Conservation (phyloP, 2,329 filamentous ascomycete species). For the Fusarium sp. region DNA sequence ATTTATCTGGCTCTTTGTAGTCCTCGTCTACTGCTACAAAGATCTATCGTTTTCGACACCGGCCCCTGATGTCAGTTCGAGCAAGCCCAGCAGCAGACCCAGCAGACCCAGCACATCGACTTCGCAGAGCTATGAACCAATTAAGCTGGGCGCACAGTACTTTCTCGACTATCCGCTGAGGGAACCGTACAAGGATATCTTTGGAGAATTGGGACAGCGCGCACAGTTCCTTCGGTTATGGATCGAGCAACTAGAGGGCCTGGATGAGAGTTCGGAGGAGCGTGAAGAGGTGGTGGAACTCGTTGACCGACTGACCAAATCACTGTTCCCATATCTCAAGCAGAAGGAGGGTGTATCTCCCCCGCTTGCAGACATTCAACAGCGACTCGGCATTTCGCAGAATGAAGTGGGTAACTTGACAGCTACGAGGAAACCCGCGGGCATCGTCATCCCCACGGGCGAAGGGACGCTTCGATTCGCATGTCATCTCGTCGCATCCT, state of each 20-base stretch:
- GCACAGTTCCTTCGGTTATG: slow-evolving; percentile 29
- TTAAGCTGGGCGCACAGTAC: slow-evolving; percentile 31
- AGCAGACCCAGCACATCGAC: background rate
- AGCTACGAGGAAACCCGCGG: slow-evolving; percentile 28
- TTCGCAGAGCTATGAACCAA: background rate
- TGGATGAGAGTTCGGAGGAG: background rate
- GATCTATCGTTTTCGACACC: background rate
- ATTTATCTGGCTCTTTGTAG: slow-evolving; percentile 26
- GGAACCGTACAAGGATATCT: slow-evolving; percentile 46
- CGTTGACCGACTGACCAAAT: background rate
- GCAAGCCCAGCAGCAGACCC: background rate
- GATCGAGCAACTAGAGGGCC: slow-evolving; percentile 27
- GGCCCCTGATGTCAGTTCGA: background rate
- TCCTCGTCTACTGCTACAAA: slow-evolving; percentile 10
- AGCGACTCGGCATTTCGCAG: slow-evolving; percentile 20
- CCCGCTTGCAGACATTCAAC: slow-evolving; percentile 22
- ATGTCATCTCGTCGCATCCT: slow-evolving; percentile 49
- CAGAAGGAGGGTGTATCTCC: slow-evolving; percentile 14
- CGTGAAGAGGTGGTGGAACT: slow-evolving; percentile 18
- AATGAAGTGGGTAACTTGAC: slow-evolving; percentile 14
- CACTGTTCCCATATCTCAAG: slow-evolving; percentile 44
- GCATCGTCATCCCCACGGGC: slow-evolving; percentile 52
- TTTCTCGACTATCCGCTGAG: slow-evolving; percentile 46
- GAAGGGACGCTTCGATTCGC: slow-evolving; percentile 48
- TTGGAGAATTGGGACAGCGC: slow-evolving; percentile 49